These are phyloP conservation scores for Sporothrix dimorphospora DNA, from an alignment of 2,329 filamentous ascomycete genomes.

Conservation along the genomic window DNA sequence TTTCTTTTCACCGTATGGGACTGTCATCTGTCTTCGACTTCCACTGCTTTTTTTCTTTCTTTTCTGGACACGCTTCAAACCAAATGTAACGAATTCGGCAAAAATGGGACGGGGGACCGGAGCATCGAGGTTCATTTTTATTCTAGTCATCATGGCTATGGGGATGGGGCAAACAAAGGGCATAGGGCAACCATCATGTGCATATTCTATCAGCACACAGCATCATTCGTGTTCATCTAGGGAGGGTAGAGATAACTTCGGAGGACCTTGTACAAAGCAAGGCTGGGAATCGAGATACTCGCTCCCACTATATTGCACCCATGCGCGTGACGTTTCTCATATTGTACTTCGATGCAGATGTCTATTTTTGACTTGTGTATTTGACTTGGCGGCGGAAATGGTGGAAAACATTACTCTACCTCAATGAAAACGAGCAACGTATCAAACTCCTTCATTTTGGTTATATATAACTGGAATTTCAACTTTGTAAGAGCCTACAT, in stretches of 20 bases:
- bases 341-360: too few species aligned
- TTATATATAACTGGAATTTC: too few species aligned
- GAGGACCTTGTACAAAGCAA: neutral
- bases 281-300: neutral
- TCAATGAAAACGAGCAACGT: too few species aligned
- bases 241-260: neutral
- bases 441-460: too few species aligned
- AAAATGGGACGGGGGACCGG: neutral
- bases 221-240: conserved; percentile 5
- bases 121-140: neutral
- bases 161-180: neutral
- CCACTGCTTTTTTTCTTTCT: neutral
- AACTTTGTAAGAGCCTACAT: too few species aligned
- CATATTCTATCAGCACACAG: neutral
- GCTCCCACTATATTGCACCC: neutral
- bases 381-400: too few species aligned
- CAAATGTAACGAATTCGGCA: neutral
- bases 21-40: neutral
- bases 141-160: neutral
- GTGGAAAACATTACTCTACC: too few species aligned
- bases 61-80: neutral
- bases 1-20: neutral
- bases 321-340: neutral
- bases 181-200: conserved; percentile 2
- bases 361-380: too few species aligned